A percentile compares a stretch with the other conserved stretches of the same genome.
Conservation (phyloP, 2,329 filamentous ascomycete species). For the Trematosphaeria pertusa region DNA sequence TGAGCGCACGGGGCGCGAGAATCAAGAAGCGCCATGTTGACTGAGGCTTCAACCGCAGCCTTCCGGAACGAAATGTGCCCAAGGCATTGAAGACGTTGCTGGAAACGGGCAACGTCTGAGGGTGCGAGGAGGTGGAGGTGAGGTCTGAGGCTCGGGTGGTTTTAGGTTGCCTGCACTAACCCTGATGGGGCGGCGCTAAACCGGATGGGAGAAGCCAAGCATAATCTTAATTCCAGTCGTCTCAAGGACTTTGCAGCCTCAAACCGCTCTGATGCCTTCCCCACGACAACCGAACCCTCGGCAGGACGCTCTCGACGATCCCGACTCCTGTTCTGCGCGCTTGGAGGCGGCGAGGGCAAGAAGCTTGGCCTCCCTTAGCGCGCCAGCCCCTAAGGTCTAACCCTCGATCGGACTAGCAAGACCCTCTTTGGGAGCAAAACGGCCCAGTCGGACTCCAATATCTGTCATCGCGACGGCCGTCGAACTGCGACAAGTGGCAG, state of each 20-base stretch:
- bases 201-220: conserved; percentile 16
- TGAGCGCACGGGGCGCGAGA: conserved; percentile 34
- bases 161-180: conserved; percentile 28
- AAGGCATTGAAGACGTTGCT: conserved; percentile 42
- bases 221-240: conserved; percentile 32
- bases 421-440: conserved; percentile 3
- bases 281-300: conserved; percentile 31
- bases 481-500: conserved; percentile 29
- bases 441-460: conserved; percentile 3
- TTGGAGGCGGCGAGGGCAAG: conserved; percentile 1
- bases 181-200: conserved; percentile 25
- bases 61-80: conserved; percentile 27
- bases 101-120: conserved; percentile 47
- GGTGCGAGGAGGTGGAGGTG: conserved; percentile 28
- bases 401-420: conserved; percentile 5
- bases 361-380: conserved; percentile 9
- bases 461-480: conserved; percentile 24
- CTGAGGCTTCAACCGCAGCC: conserved; percentile 37
- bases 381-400: conserved; percentile 14
- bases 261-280: conserved; percentile 44
- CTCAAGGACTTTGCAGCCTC: conserved; percentile 29
- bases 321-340: conserved; percentile 16
- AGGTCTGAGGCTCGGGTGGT: conserved; percentile 32
- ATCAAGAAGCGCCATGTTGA: conserved; percentile 32
- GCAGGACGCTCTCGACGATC: conserved; percentile 30